A percentile compares a stretch with the other conserved stretches of the same genome.
phyloP scores from a whole-genome alignment of 768 basidiomycete species.

The Sarcomyxa edulis region DNA sequence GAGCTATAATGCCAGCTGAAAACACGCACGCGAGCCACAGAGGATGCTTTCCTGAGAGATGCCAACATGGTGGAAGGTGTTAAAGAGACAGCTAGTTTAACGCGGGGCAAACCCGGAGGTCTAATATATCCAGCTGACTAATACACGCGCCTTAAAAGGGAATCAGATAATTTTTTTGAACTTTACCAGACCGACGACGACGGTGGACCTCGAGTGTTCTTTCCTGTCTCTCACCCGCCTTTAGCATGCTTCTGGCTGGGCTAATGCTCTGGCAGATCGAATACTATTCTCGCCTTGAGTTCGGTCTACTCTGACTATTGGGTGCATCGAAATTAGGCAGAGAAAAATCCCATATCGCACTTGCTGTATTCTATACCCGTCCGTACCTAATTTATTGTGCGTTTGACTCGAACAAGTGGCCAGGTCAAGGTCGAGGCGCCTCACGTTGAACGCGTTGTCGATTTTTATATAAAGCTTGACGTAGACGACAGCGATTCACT shows the following conservation, averaged over 20 bases:
- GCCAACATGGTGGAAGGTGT: conserved; percentile 50
- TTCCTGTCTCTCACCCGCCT: conserved; percentile 71
- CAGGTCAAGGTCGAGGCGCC: too few species aligned
- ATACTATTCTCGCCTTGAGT: conserved; percentile 69
- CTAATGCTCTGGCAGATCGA: conserved; percentile 61
- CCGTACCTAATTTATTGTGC: conserved; percentile 9
- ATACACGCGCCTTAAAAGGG: not conserved
- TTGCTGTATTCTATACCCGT: conserved; percentile 9
- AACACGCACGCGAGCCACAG: conserved; percentile 57
- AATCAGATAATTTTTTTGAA: conserved; percentile 9
- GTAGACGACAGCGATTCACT: not conserved
- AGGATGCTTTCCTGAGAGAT: conserved; percentile 58
- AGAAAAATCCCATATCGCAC: conserved; percentile 57
- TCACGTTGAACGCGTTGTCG: too few species aligned
- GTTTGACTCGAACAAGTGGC: too few species aligned
- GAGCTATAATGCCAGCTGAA: not conserved
- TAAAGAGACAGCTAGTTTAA: conserved; percentile 36
- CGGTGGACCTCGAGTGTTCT: conserved; percentile 42
- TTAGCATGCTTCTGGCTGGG: conserved; percentile 27
- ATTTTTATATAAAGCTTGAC: too few species aligned
- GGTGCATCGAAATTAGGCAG: conserved; percentile 78
- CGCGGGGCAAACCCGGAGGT: not conserved
- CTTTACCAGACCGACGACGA: conserved; percentile 67
- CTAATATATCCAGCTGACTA: not conserved
- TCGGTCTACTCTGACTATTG: conserved; percentile 52